These are phyloP conservation scores for Beauveria caledonica DNA, from an alignment of 2,329 filamentous ascomycete species.

Conservation along the genomic window DNA sequence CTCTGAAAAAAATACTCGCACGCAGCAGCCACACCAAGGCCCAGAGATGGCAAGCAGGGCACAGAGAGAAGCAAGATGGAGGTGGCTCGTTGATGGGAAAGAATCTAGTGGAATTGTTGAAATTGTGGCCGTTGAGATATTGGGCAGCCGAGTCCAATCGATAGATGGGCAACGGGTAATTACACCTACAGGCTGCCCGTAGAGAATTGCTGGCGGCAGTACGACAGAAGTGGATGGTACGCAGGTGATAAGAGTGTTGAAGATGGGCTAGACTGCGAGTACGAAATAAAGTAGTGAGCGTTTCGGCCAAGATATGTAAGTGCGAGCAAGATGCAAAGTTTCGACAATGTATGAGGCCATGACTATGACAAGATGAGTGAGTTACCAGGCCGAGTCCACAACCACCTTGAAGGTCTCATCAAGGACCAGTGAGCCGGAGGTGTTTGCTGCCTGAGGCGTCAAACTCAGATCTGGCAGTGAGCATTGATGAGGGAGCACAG, in stretches of 20 bases:
- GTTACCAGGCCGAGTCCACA: too few species aligned
- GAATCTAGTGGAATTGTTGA: not conserved
- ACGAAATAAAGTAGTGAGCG: not conserved
- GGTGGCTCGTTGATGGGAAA: not conserved
- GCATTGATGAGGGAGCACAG: not conserved
- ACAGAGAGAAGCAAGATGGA: not conserved
- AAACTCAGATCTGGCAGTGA: not conserved
- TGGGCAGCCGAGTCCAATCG: not conserved
- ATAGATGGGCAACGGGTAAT: not conserved
- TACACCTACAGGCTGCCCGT: not conserved
- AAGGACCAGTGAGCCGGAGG: too few species aligned
- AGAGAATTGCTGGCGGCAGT: not conserved
- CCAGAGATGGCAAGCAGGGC: not conserved
- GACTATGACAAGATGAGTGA: too few species aligned
- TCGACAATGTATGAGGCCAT: too few species aligned
- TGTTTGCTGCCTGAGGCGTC: not conserved
- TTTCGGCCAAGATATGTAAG: not conserved
- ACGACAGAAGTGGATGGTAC: too few species aligned
- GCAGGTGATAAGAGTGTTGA: not conserved
- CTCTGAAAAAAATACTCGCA: not conserved
- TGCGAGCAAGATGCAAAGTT: not conserved
- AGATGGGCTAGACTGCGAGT: not conserved
- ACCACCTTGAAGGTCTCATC: not conserved
- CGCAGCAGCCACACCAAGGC: not conserved
- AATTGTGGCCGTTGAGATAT: not conserved